Conservation (phyloP, 1,284 basidiomycete genomes). For the Malassezia equina region DNA sequence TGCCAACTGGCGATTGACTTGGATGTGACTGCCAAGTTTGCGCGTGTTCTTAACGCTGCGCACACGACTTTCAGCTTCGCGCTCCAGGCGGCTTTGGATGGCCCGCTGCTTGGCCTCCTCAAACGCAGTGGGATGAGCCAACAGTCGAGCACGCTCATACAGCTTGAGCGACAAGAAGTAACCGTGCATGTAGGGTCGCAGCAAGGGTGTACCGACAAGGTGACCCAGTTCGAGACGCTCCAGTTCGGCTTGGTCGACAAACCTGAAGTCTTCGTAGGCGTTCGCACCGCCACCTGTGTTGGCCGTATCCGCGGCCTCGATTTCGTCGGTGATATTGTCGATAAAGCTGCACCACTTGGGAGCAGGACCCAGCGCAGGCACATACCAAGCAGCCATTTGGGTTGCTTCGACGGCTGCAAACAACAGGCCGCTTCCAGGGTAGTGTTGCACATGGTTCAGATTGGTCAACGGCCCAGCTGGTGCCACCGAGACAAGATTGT, state of each 20-base stretch:
- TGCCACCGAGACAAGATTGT: slow-evolving; percentile 85
- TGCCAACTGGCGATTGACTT: slow-evolving; percentile 85
- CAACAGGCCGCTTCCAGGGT: slow-evolving; percentile 42
- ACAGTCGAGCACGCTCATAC: slow-evolving; percentile 87
- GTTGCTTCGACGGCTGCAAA: slow-evolving; percentile 44
- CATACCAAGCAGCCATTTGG: slow-evolving; percentile 55
- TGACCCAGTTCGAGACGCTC: slow-evolving; percentile 65
- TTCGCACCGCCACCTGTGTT: slow-evolving; percentile 47
- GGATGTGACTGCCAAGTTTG: slow-evolving; percentile 50
- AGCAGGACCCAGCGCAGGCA: slow-evolving; percentile 90
- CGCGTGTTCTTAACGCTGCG: slow-evolving; percentile 49
- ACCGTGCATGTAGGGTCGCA: slow-evolving; percentile 99
- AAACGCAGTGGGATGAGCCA: slow-evolving; percentile 91
- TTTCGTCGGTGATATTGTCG: slow-evolving; percentile 70
- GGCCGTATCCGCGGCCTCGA: slow-evolving; percentile 74
- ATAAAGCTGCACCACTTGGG: slow-evolving; percentile 95
- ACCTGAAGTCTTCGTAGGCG: slow-evolving; percentile 92
- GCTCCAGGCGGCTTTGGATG: slow-evolving; percentile 79
- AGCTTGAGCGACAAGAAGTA: slow-evolving; percentile 92
- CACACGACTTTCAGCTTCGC: slow-evolving; percentile 84
- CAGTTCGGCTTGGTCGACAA: slow-evolving; percentile 78
- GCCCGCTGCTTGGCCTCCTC: slow-evolving; percentile 81
- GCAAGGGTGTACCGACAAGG: slow-evolving; percentile 80
- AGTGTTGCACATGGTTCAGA: slow-evolving; percentile 44
- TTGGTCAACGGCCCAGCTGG: slow-evolving; percentile 79